phyloP scores from a whole-genome alignment of 257 asterid genomes.

The Nicotiana benthamiana region DNA sequence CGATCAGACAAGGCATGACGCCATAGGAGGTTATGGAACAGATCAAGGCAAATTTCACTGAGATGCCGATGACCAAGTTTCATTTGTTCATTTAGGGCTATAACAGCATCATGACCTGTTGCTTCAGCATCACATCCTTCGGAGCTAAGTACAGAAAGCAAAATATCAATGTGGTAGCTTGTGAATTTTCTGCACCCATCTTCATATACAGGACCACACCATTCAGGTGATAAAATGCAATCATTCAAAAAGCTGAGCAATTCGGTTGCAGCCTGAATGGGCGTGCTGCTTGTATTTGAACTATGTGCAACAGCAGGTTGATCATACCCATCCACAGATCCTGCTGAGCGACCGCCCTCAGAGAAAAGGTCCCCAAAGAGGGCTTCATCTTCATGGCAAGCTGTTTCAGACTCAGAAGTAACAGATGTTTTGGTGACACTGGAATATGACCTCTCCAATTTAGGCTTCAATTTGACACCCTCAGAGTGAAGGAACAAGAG shows the following conservation, averaged over 20 bases:
- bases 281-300: constrained; percentile 60
- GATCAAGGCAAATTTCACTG: constrained; percentile 62
- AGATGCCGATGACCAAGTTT: constrained; percentile 36
- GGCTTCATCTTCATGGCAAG: constrained; percentile 90
- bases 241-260: constrained; percentile 57
- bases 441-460: constrained; percentile 63
- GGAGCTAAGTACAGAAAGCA: constrained; percentile 56
- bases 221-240: constrained; percentile 62
- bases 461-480: constrained; percentile 70
- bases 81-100: constrained; percentile 44
- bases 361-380: constrained; percentile 98
- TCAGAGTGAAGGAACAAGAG: constrained; percentile 66
- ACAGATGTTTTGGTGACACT: constrained; percentile 53
- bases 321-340: constrained; percentile 73
- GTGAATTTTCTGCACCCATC: constrained; percentile 55
- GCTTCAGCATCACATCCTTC: constrained; percentile 49
- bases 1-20: constrained; percentile 47
- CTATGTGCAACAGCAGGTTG: constrained; percentile 46
- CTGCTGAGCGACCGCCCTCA: constrained; percentile 86
- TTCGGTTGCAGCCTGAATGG: constrained; percentile 71
- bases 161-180: constrained; percentile 46
- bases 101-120: constrained; percentile 32
- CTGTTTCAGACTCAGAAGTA: constrained; percentile 65
- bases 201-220: constrained; percentile 51
- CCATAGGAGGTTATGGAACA: constrained; percentile 58